Evolutionary conservation across 1,139 yeast species (phyloP).

Genomic region (Arxiozyma slooffiae): DNA sequence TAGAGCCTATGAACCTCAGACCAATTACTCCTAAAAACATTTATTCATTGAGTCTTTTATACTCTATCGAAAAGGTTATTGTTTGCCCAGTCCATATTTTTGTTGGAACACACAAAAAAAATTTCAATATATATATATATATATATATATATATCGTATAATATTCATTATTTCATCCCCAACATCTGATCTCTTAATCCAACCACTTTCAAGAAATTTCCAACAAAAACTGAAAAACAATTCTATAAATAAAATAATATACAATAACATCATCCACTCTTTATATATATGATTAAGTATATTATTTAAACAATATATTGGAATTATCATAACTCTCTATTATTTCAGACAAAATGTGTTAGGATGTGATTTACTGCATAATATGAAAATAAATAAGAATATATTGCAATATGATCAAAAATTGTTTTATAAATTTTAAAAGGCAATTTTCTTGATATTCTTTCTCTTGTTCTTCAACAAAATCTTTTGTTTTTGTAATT

Average conservation of each 20-base stretch:
- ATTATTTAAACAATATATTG: background rate
- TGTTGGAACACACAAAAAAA: background rate
- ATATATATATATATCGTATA: too few relatives aligned
- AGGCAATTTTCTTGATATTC: constrained; percentile 32
- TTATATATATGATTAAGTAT: background rate
- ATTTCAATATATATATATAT: background rate
- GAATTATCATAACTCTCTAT: background rate
- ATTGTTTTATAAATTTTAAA: constrained; percentile 11
- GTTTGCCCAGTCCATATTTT: constrained; percentile 6
- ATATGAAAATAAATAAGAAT: background rate
- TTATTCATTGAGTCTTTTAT: constrained; percentile 9
- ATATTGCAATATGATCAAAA: background rate
- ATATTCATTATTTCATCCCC: too few relatives aligned
- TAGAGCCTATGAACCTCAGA: constrained; percentile 12
- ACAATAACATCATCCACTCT: background rate
- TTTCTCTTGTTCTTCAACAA: constrained; percentile 61
- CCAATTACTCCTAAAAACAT: constrained; percentile 10
- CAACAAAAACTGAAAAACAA: too few relatives aligned
- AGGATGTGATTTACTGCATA: background rate
- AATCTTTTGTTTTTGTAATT: constrained; percentile 59
- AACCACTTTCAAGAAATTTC: background rate
- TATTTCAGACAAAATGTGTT: background rate
- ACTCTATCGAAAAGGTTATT: constrained; percentile 7
- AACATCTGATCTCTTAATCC: background rate
- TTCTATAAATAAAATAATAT: background rate